Base-by-base conservation (phyloP, 2,329 filamentous ascomycete species). In the Aspergillus vadensis region DNA sequence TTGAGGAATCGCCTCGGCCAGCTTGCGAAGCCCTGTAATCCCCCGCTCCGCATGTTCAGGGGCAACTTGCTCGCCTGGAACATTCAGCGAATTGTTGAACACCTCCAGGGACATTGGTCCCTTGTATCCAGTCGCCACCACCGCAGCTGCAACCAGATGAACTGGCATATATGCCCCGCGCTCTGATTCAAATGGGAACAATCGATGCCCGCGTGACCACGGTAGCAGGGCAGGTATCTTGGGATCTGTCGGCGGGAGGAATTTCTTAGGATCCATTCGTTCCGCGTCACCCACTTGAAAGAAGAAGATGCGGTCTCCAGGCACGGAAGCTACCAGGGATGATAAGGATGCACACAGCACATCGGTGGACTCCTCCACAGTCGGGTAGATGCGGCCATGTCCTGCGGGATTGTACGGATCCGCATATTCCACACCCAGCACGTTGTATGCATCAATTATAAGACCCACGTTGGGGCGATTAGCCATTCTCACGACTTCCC, bases 51-150 rank as follows among this genome's bases (percentile, higher is more conserved):
- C 70, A 70, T 74, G 72, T 5, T 43, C 49, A 8, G 2, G 44
- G 1, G 71, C 67, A 5, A 74, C 61, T 5, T 59, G 43, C 0
- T 48, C 49, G 1, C 67, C 70, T 0, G 67, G 59, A 17, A 62
- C 25, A 39, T 66, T 68, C 27, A 75, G 51, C 7, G 72, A 74
- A 7, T 61, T 30, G 58, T 72, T 74, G 43, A 75, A 75, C 0
- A 75, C 72, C 57, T 75, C 73, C n/a, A 74, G 57, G 1, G 71
- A 75, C 8, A 74, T 60, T 1, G 72, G 71, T 1, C 73, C 72
- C 47, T 57, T 27, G 19, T 75, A 75, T 5, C 73, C 72, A 0
- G 73, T 74, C 2, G 68, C 72, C 4, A 74, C 50, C 3, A 75
- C 70, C 1, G 72, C 73, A 7, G 72, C 72, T 2, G 67, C 53